Base-by-base conservation (phyloP, 2,329 filamentous ascomycete species). In the Alternaria ethzedia region DNA sequence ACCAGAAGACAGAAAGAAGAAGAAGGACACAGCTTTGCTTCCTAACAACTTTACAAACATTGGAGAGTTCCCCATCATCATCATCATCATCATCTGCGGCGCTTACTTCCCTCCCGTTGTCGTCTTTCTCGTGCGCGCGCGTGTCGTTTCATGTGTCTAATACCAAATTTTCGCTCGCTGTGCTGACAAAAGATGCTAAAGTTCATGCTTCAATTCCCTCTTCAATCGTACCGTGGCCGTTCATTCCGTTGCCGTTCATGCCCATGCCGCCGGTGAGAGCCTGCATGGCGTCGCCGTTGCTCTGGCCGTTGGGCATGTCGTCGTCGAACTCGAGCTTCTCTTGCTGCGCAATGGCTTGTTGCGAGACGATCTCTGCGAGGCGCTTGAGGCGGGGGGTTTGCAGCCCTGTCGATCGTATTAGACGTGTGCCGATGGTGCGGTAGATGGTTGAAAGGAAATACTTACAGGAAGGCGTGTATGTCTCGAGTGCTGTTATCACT, bases 401-500 rank as follows among this genome's bases (percentile, higher is more conserved):
- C 54, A 97, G 89, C 95, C 93, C 92, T 96, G 43, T 47, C 17
- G 15, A 32, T 51, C 0, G 25, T 49, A 81, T 74, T 81, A 79
- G 79, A 63, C 65, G 57, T 44, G 28, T 45, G 12, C 10, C n/a
- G 45, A 28, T 46, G 26, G 44, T 7, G 2, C n/a, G 6, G 15
- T 21, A 23, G 12, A 28, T 43, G 6, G 7, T 9, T 12, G 30
- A 43, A 10, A 15, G 25, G 23, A 30, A 36, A 15, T 12, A 86
- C 92, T 87, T 86, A 96, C 95, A 99, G 71, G 94, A 97, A 67
- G 96, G 96, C 54, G 96, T 98, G 80, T 99, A 99, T 13, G 96
- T 99, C 84, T 99, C 96, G 70, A 99, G 84, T 57, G 96, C 96
- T 4, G 94, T 97, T 76, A 99, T 99, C 57, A 93, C 92, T 78